Base-by-base conservation (phyloP, 2,329 filamentous ascomycete species). In the Ophiostoma angusticollis region DNA sequence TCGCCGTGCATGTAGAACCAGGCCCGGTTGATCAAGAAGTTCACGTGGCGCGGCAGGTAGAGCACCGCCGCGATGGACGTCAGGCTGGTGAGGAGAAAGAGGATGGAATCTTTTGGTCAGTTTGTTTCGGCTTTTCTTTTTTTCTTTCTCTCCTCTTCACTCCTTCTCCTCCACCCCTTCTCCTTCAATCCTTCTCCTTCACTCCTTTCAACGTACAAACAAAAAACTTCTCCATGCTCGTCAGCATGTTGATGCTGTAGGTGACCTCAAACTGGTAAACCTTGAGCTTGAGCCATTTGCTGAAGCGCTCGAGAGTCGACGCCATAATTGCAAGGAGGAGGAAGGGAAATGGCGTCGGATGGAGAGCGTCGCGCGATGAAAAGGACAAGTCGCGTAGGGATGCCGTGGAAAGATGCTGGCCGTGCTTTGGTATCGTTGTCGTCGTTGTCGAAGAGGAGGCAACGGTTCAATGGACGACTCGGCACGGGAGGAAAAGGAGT, bases 181-280 rank as follows among this genome's bases (percentile, higher is more conserved):
- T n/a, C n/a, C n/a, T n/a, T n/a, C n/a, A n/a, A n/a, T n/a, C n/a
- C n/a, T n/a, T n/a, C n/a, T n/a, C n/a, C n/a, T n/a, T n/a, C n/a
- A n/a, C n/a, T n/a, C n/a, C n/a, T n/a, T n/a, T n/a, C n/a, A n/a
- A 61, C 85, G 42, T 72, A 96, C 91, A 96, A 64, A 96, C 93
- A 52, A 94, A 80, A 62, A 94, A 89, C 61, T 94, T 94, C 68
- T 98, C 91, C 37, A 82, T 86, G 1, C 86, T 82, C 27, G 87
- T 95, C 52, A 95, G 80, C 83, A 98, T 96, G 70, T 98, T 96
- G 19, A 96, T 74, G 45, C 83, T 81, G 62, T 93, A 91, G 11
- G 89, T 95, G 58, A 96, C 89, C 65, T 98, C 91, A 58, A 96
- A 86, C 68, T 96, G 91, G 68, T 96, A 95, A 58, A 87, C 79